Base-by-base conservation (phyloP, 73 alveolate genomes). In the Diophrys sp. region DNA sequence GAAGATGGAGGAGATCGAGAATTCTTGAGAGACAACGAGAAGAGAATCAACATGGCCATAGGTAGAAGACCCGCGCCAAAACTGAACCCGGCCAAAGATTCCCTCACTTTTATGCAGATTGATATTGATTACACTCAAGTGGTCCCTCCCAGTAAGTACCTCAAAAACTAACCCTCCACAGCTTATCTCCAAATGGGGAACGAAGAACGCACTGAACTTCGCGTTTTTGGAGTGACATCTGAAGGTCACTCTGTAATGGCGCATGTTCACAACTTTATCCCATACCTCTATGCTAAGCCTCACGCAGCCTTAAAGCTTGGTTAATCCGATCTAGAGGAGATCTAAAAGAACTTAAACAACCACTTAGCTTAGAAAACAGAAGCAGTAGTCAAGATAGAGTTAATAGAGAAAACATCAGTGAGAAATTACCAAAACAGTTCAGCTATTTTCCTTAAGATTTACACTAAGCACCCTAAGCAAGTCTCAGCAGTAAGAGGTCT, bases 191-290 rank as follows among this genome's bases (percentile, higher is more conserved):
- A 75, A 23, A 56, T 57, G 79, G 84, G 70, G 0, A 75, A 71
- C 73, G 30, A 68, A 29, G 95, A 92, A 31, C 77, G 88, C 23
- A 88, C 98, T n/a, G 84, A 92, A 33, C 77, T 94, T 29, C 80
- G 99, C 84, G 83, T 96, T 83, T 96, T 89, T 85, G 99, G 99
- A 29, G 98, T 98, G 25, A 98, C 96, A 26, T 93, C 83, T 66
- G 96, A 94, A 44, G 98, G 98, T 71, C 94, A 96, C 86, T 95
- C 99, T 33, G 97, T 97, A 14, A 72, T 96, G 80, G 97, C 95
- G 57, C 95, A 94, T 76, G 93, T 98, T 62, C 94, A 84, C 82
- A 92, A 94, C 70, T 97, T 98, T 80, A 90, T 85, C 82, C 99
- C 99, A 24, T 98, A 96, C 80, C 95, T 98, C 88, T 98, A 93